Evolutionary conservation across 108 stramenopile species (phyloP).

Genomic region (Discostella pseudostelligera): DNA sequence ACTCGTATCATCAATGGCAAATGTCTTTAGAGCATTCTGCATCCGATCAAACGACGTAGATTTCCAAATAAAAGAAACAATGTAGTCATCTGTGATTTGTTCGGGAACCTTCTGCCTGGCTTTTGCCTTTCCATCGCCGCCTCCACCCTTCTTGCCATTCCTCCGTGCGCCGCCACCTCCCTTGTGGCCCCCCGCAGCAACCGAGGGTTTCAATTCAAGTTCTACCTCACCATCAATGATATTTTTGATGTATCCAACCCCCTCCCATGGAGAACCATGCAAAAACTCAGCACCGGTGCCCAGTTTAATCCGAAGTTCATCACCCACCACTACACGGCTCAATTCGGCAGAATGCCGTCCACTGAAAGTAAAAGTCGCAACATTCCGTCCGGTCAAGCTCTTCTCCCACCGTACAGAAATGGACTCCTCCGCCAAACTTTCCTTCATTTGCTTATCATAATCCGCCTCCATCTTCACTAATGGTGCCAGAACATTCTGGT

Average conservation of each 20-base stretch:
- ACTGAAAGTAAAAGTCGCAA: constrained; percentile 83
- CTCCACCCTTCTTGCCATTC: constrained; percentile 17
- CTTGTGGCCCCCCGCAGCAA: constrained; percentile 35
- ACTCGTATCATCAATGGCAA: constrained; percentile 96
- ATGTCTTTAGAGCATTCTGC: constrained; percentile 96
- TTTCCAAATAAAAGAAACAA: constrained; percentile 98
- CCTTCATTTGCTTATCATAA: constrained; percentile 95
- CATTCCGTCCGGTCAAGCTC: constrained; percentile 80
- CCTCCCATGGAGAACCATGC: constrained; percentile 88
- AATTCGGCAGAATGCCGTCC: constrained; percentile 70
- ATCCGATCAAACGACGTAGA: constrained; percentile 95
- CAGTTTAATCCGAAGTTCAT: constrained; percentile 90
- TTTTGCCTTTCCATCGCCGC: constrained; percentile 17
- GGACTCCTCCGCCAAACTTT: constrained; percentile 84
- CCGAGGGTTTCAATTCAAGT: constrained; percentile 65
- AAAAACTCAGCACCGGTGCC: constrained; percentile 77
- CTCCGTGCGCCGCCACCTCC: constrained; percentile 12
- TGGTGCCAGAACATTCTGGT: constrained; percentile 96
- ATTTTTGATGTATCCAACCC: constrained; percentile 87
- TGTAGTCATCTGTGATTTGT: constrained; percentile 86
- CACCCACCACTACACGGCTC: constrained; percentile 88
- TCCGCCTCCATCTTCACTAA: constrained; percentile 98
- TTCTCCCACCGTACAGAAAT: constrained; percentile 92
- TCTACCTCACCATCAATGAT: constrained; percentile 92
- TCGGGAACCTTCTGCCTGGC: constrained; percentile 57